These are phyloP conservation scores for Ogataea chonburiensis DNA, from an alignment of 805 yeast species.

Conservation along the genomic window DNA sequence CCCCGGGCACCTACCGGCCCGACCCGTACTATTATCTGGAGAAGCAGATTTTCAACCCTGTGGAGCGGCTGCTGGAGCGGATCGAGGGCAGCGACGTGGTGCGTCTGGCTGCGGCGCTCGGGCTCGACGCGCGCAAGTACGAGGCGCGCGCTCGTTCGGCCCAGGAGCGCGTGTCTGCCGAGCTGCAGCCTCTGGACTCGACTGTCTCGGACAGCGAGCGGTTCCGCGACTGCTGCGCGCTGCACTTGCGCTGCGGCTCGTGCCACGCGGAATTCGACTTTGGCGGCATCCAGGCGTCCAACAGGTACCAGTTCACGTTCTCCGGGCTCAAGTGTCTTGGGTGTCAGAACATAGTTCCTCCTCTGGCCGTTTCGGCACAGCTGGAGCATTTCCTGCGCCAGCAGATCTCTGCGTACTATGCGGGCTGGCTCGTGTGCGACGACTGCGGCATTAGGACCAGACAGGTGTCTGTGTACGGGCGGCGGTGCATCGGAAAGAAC, in stretches of 20 bases:
- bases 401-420: conserved; percentile 74
- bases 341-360: conserved; percentile 54
- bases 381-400: conserved; percentile 69
- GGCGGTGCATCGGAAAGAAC: conserved; percentile 68
- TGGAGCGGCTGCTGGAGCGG: conserved; percentile 80
- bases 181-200: conserved; percentile 74
- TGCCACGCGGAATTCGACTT: conserved; percentile 64
- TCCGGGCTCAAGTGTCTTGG: conserved; percentile 69
- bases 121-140: conserved; percentile 69
- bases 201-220: conserved; percentile 79
- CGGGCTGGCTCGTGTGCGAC: conserved; percentile 84
- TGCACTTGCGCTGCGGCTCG: conserved; percentile 53
- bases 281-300: conserved; percentile 71
- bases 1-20: conserved; percentile 52
- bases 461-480: conserved; percentile 87
- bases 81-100: conserved; percentile 84
- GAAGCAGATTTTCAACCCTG: conserved; percentile 87
- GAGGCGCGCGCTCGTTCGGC: conserved; percentile 45
- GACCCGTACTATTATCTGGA: conserved; percentile 81
- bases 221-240: conserved; percentile 60
- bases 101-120: conserved; percentile 73
- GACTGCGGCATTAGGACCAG: conserved; percentile 84
- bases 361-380: conserved; percentile 63
- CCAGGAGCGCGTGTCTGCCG: conserved; percentile 36
- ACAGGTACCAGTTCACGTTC: conserved; percentile 57